phyloP scores from a whole-genome alignment of 768 basidiomycete species.

The Xerocomus potaroensis region DNA sequence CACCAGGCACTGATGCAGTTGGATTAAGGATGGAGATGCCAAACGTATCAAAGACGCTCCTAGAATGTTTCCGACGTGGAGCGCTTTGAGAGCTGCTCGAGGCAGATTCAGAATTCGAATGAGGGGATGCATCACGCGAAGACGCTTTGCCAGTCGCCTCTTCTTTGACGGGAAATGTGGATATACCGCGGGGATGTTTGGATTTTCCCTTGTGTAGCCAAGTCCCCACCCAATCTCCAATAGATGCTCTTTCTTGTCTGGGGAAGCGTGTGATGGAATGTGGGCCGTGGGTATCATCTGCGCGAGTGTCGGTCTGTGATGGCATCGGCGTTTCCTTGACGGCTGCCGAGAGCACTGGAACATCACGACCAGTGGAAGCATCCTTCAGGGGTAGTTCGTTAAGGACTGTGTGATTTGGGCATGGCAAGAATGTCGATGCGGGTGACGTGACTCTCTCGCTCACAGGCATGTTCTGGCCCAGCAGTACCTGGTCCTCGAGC shows the following conservation, averaged over 20 bases:
- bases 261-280: constrained; percentile 3
- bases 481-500: constrained; percentile 45
- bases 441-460: constrained; percentile 22
- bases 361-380: neutral
- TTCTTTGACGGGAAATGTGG: constrained; percentile 20
- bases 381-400: constrained; percentile 1
- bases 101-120: constrained; percentile 8
- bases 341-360: neutral
- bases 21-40: constrained; percentile 68
- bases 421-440: constrained; percentile 5
- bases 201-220: constrained; percentile 60
- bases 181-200: constrained; percentile 24
- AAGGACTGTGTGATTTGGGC: neutral
- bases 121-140: constrained; percentile 22
- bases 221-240: constrained; percentile 76
- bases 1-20: constrained; percentile 25
- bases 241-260: constrained; percentile 33
- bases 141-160: constrained; percentile 17
- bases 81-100: constrained; percentile 13
- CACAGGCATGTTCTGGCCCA: constrained; percentile 23
- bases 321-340: constrained; percentile 2
- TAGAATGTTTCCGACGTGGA: constrained; percentile 42
- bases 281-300: constrained; percentile 9
- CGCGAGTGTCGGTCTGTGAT: constrained; percentile 1
- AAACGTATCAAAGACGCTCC: constrained; percentile 68